Evolutionary conservation across 345 rosid species (phyloP).

Genomic region (Gossypium anomalum): DNA sequence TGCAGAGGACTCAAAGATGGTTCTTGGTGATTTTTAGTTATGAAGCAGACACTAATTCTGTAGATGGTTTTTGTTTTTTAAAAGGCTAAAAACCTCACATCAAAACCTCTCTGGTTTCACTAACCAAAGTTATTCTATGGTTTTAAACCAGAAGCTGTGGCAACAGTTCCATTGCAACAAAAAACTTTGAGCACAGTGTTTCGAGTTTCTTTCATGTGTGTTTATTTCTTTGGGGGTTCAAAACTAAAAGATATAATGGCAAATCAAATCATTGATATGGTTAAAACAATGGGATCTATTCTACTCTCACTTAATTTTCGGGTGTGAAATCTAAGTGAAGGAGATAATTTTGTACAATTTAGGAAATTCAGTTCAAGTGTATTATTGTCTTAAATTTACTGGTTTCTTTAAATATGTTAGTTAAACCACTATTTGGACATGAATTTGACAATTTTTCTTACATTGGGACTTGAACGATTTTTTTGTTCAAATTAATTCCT

Average conservation of each 20-base stretch:
- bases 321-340: background rate
- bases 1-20: background rate
- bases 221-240: background rate
- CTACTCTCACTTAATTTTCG: background rate
- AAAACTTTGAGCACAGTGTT: background rate
- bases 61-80: background rate
- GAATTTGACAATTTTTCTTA: too few species aligned
- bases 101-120: background rate
- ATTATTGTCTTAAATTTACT: background rate
- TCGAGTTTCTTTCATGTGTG: background rate
- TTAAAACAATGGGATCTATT: background rate
- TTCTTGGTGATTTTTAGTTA: background rate
- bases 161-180: background rate
- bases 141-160: too few species aligned
- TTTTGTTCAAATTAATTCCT: too few species aligned
- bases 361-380: background rate
- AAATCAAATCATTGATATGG: background rate
- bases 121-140: background rate
- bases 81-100: background rate
- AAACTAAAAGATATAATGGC: background rate
- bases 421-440: too few species aligned
- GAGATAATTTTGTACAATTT: background rate
- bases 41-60: background rate
- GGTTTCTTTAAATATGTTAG: background rate
- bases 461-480: too few species aligned